Conservation (phyloP, 257 asterid genomes). For the Vinca minor region DNA sequence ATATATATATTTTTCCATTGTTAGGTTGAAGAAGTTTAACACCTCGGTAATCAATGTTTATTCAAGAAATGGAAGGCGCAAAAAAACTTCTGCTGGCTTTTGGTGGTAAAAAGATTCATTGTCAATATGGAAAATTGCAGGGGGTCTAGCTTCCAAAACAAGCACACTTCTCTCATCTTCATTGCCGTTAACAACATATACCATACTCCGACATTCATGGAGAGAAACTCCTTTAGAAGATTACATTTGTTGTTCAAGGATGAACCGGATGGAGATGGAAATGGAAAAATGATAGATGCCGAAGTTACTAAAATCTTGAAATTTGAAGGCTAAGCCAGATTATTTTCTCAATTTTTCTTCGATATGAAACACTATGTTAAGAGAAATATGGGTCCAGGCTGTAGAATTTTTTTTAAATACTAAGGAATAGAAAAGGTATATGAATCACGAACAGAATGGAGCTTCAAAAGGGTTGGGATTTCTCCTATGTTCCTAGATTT, state of each 20-base stretch:
- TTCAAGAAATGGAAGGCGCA: background rate
- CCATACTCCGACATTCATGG: background rate
- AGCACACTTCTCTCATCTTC: no score
- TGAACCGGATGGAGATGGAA: background rate
- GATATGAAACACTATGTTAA: no score
- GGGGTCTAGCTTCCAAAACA: background rate
- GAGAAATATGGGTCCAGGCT: no score
- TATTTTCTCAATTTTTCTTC: no score
- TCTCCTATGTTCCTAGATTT: no score
- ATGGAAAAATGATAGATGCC: background rate
- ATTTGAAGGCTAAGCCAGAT: background rate
- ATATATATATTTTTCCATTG: background rate
- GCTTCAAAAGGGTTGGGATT: no score
- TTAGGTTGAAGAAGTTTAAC: constrained; percentile 53
- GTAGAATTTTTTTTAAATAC: no score
- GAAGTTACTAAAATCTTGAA: background rate
- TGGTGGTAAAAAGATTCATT: background rate
- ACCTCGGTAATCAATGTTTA: background rate
- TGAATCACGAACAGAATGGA: no score
- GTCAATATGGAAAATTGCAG: background rate
- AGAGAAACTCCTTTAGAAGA: background rate
- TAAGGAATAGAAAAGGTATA: no score
- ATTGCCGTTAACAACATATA: background rate
- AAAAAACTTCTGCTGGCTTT: background rate
- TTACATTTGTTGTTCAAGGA: background rate